Percentiles rank a stretch among this genome's conserved stretches.
Evolutionary conservation across 1,284 basidiomycete genomes (phyloP).

Genomic region (Rhodofomes roseus): DNA sequence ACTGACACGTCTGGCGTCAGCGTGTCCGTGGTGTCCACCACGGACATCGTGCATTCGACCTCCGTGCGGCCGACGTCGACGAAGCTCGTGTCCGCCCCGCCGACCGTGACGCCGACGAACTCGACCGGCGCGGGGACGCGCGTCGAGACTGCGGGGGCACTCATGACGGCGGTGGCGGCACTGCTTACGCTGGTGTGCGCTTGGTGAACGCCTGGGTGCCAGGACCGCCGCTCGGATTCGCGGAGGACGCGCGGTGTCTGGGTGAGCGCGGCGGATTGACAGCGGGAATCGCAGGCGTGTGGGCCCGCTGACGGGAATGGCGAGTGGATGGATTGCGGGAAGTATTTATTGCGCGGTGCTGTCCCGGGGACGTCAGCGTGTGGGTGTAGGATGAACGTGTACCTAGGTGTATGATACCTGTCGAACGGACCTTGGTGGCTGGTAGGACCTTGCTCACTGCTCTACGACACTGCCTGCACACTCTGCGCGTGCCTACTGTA

Average conservation of each 20-base stretch:
- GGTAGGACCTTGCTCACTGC: too few species aligned
- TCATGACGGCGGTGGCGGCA: neutral
- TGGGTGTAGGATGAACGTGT: neutral
- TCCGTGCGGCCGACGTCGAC: neutral
- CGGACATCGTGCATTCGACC: neutral
- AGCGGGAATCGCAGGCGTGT: neutral
- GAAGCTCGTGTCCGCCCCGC: neutral
- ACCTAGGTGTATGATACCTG: neutral
- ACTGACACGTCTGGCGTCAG: neutral
- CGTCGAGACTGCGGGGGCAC: neutral
- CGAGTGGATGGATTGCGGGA: too few species aligned
- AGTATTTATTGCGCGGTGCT: neutral
- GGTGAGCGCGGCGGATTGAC: too few species aligned
- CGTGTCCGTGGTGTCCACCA: neutral
- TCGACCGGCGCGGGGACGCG: neutral
- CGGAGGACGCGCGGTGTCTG: too few species aligned
- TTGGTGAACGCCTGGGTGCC: neutral
- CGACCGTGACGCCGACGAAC: neutral
- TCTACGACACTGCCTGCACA: too few species aligned
- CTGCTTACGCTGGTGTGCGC: conserved; percentile 1
- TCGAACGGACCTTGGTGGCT: too few species aligned
- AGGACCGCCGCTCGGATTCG: too few species aligned
- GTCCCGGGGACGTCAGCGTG: neutral
- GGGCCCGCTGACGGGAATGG: neutral
- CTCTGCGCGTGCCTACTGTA: neutral